These are phyloP conservation scores for Phylloporus rhodoxanthus DNA, from an alignment of 768 basidiomycete genomes.

Conservation along the genomic window DNA sequence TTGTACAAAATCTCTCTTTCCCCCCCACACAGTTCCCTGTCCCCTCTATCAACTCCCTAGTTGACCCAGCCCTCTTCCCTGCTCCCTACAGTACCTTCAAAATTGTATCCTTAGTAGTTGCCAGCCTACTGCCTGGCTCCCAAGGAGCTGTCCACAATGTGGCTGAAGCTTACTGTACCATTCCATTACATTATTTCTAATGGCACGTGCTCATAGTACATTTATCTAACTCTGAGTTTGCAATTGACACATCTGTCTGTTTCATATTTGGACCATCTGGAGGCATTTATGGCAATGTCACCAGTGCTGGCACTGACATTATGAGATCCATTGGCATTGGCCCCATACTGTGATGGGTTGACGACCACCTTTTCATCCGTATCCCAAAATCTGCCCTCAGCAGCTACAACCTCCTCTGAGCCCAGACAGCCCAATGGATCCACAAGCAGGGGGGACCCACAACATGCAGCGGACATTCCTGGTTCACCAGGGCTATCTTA, in stretches of 20 bases:
- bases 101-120: too few species aligned
- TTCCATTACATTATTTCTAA: slow-evolving; percentile 28
- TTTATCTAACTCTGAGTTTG: slow-evolving; percentile 5
- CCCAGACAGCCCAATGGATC: background rate
- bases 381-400: accelerated
- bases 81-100: too few species aligned
- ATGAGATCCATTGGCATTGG: slow-evolving; percentile 12
- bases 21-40: too few species aligned
- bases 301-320: slow-evolving; percentile 18
- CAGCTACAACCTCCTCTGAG: background rate
- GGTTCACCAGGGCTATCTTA: background rate
- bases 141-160: background rate
- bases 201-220: slow-evolving; percentile 31
- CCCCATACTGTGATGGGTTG: slow-evolving; percentile 25
- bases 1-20: too few species aligned
- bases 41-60: too few species aligned
- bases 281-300: slow-evolving; percentile 23
- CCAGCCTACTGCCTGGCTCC: too few species aligned
- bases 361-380: slow-evolving; percentile 27
- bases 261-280: slow-evolving; percentile 23
- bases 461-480: background rate
- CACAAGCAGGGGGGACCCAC: background rate
- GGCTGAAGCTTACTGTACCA: slow-evolving; percentile 8
- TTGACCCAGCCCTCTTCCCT: too few species aligned
- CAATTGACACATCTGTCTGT: slow-evolving; percentile 22